phyloP scores from a whole-genome alignment of 352 stramenopile genomes.

The Phytophthora crassamura region DNA sequence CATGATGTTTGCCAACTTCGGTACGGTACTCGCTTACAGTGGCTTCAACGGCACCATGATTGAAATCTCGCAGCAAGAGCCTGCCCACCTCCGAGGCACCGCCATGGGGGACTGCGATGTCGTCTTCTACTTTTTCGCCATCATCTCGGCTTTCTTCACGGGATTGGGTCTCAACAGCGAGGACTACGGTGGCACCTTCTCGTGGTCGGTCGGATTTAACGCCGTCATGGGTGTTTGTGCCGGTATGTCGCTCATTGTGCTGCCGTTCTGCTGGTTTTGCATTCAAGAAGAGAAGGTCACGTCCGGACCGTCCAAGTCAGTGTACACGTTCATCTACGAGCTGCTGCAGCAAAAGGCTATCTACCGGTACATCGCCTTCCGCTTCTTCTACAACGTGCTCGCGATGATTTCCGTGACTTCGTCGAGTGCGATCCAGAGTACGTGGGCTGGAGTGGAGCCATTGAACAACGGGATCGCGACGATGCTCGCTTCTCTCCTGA shows the following conservation, averaged over 20 bases:
- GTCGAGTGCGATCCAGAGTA: slow-evolving; percentile 54
- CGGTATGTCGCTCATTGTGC: slow-evolving; percentile 41
- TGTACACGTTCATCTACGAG: slow-evolving; percentile 51
- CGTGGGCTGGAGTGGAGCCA: slow-evolving; percentile 66
- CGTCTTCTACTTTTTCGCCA: slow-evolving; percentile 44
- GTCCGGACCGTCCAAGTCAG: slow-evolving; percentile 39
- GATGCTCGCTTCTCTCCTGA: slow-evolving; percentile 56
- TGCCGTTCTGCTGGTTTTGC: slow-evolving; percentile 56
- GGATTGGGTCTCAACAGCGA: slow-evolving; percentile 55
- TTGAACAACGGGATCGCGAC: slow-evolving; percentile 65
- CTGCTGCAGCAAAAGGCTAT: slow-evolving; percentile 49
- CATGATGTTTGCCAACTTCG: slow-evolving; percentile 78
- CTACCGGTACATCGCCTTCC: slow-evolving; percentile 64
- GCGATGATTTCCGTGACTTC: slow-evolving; percentile 59
- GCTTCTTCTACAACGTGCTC: slow-evolving; percentile 61
- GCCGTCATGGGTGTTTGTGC: slow-evolving; percentile 55
- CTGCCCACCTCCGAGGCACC: slow-evolving; percentile 42
- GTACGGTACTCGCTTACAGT: slow-evolving; percentile 79
- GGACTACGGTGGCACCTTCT: slow-evolving; percentile 64
- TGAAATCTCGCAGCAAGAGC: slow-evolving; percentile 66
- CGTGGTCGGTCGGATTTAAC: slow-evolving; percentile 66
- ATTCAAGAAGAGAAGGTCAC: slow-evolving; percentile 49
- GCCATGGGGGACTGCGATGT: slow-evolving; percentile 46
- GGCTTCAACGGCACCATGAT: slow-evolving; percentile 73
- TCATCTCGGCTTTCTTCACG: slow-evolving; percentile 53